phyloP scores from a whole-genome alignment of 2,329 filamentous ascomycete species.

The Hortaea sp. region DNA sequence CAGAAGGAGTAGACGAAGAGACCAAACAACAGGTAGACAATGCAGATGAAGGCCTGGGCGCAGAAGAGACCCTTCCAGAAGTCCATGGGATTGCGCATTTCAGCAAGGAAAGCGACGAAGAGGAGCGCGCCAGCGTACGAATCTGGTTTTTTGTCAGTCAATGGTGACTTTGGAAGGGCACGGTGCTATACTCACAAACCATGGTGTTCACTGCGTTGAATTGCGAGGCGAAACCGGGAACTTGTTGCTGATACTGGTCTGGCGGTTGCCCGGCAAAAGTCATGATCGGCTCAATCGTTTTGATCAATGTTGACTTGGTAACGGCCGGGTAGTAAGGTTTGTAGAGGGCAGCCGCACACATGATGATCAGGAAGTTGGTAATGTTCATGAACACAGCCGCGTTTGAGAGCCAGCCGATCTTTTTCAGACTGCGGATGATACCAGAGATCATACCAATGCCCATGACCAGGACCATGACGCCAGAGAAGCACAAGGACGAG shows the following conservation, averaged over 20 bases:
- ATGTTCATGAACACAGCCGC: constrained; percentile 46
- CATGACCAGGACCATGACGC: constrained; percentile 1
- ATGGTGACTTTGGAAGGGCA: too few species aligned
- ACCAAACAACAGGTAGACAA: constrained; percentile 38
- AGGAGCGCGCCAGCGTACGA: constrained; percentile 46
- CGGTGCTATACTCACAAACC: neutral
- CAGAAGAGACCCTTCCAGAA: constrained; percentile 38
- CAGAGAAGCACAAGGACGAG: neutral
- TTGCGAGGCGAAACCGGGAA: constrained; percentile 5
- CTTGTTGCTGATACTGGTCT: constrained; percentile 5
- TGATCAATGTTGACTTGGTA: constrained; percentile 7
- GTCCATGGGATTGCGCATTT: constrained; percentile 39
- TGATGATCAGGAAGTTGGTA: constrained; percentile 37
- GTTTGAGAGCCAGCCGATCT: constrained; percentile 47
- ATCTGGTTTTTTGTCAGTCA: neutral
- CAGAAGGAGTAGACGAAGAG: constrained; percentile 36
- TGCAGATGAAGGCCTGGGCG: constrained; percentile 38
- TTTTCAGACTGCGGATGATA: constrained; percentile 45
- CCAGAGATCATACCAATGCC: constrained; percentile 42
- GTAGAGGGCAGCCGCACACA: constrained; percentile 41
- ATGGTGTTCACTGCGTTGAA: constrained; percentile 10
- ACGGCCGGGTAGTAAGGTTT: constrained; percentile 36
- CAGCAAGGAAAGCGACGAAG: constrained; percentile 48
- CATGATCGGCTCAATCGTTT: constrained; percentile 20
- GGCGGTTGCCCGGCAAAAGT: constrained; percentile 32